Base-by-base conservation (phyloP, 306 rosid genomes). In the Casuarina cunninghamiana region DNA sequence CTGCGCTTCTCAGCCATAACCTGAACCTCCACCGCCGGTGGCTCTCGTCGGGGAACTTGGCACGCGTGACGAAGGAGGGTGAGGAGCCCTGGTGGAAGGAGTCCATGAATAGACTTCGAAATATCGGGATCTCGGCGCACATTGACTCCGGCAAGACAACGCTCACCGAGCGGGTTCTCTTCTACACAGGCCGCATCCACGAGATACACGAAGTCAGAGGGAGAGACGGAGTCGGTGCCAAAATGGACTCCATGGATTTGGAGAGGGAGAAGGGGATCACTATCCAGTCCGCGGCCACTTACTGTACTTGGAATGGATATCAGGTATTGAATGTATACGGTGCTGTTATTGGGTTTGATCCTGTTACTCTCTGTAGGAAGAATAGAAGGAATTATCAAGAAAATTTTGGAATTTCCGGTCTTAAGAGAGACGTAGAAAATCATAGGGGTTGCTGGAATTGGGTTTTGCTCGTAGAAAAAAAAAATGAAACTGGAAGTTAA, bases 141-240 rank as follows among this genome's bases (percentile, higher is more conserved):
- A 95, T 95, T 19, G 99, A 95, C 82, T 95, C 99, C 70, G 99
- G 97, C 16, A 95, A 95, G 91, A 95, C 99, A 35, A 93, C 99
- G n/a, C 87, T 95, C 79, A 95, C 97, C 11, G 99, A 93, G 86
- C 84, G 99, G 53, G 79, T 95, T 2, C 87, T 95, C 43, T 95
- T 19, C 70, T 95, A 95, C 84, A 93, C 99, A 0, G 97, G 99
- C 3, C 88, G 88, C 86, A 95, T 93, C 78, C 99, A 95, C 32
- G 99, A 93, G 88, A 95, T 95, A 77, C 99, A 93, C 35, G 97
- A 93, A 87, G 99, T 93, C 51, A 82, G 97, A 69, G 99, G 97
- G 2, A 88, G 89, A 62, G 99, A 95, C 35, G 99, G 99, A 1
- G 97, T 93, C 5, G 99, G 99, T 32, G 97, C 99, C 2, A 95